These are phyloP conservation scores for Wickerhamomyces sydowiorum DNA, from an alignment of 805 yeast genomes.

Conservation along the genomic window DNA sequence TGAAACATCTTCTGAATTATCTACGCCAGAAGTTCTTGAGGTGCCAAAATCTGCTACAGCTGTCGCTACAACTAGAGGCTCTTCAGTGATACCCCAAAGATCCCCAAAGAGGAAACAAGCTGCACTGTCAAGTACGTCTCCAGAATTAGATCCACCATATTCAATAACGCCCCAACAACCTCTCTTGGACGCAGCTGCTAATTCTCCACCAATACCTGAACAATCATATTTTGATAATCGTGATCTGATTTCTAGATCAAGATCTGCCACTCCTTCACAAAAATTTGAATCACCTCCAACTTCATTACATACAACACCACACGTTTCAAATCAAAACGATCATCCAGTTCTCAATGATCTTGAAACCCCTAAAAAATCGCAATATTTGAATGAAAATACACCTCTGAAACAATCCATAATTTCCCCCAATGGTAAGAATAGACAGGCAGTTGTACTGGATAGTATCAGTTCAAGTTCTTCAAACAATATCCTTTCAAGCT, in stretches of 20 bases:
- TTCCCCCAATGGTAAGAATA: constrained; percentile 17
- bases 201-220: background rate
- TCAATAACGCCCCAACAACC: background rate
- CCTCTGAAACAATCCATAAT: background rate
- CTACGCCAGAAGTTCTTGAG: background rate
- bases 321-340: background rate
- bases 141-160: background rate
- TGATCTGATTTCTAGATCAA: background rate
- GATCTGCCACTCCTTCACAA: background rate
- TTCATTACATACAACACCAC: background rate
- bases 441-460: constrained; percentile 21
- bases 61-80: background rate
- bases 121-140: background rate
- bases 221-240: background rate
- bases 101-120: constrained; percentile 16
- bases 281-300: background rate
- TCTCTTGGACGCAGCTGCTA: background rate
- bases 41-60: constrained; percentile 6
- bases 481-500: constrained; percentile 17
- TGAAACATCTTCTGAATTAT: background rate
- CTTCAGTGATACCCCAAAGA: constrained; percentile 14
- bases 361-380: background rate
- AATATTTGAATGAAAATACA: background rate
- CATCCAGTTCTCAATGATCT: background rate
- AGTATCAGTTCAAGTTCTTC: constrained; percentile 19